Conservation (phyloP, 2,329 filamentous ascomycete species). For the Mariannaea sp. region DNA sequence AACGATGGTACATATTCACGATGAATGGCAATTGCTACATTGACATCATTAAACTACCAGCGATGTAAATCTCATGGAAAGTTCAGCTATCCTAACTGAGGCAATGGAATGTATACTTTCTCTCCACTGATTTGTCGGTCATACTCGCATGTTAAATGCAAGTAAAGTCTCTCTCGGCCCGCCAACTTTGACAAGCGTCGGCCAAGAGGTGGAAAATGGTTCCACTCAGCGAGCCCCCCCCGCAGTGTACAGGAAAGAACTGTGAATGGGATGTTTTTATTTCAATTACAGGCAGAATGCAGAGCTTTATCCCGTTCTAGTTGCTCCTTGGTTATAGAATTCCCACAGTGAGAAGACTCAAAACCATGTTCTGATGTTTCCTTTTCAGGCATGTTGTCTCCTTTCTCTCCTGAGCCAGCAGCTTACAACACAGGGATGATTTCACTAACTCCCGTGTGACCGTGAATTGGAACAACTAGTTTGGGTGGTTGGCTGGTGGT, state of each 20-base stretch:
- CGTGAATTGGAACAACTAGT: not conserved
- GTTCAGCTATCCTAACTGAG: not conserved
- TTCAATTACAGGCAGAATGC: too few relatives aligned
- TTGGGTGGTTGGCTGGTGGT: constrained; percentile 5
- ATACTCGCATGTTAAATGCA: not conserved
- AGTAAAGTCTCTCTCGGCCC: not conserved
- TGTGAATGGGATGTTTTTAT: constrained; percentile 3
- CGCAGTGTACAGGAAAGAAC: not conserved
- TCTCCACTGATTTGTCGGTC: not conserved
- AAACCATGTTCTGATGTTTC: not conserved
- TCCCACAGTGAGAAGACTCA: not conserved
- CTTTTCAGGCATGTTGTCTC: not conserved
- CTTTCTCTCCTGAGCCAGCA: not conserved
- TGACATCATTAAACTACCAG: too few relatives aligned
- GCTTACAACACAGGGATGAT: constrained; percentile 1
- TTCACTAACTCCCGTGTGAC: constrained; percentile 1
- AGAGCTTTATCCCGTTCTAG: not conserved
- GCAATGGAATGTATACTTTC: constrained; percentile 1
- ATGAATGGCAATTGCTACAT: too few relatives aligned
- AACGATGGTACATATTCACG: too few relatives aligned
- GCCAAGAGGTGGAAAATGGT: constrained; percentile 29
- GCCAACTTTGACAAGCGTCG: constrained; percentile 23
- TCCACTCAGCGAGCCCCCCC: not conserved
- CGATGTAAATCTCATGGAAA: not conserved
- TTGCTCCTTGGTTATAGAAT: not conserved